Conservation (phyloP, 2,329 filamentous ascomycete genomes). For the Xylariales sp. region DNA sequence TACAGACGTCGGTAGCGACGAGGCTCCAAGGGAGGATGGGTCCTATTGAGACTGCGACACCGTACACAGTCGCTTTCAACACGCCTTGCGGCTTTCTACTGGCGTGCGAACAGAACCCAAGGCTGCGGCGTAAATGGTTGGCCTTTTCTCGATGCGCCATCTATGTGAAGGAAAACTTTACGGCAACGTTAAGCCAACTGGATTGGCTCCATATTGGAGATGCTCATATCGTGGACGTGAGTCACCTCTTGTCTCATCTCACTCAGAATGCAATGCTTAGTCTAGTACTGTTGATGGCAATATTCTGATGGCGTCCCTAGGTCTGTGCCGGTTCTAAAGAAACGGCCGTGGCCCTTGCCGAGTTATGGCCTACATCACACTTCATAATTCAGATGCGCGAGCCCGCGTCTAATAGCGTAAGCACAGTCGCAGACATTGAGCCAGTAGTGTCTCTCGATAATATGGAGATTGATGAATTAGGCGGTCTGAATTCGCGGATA, state of each 20-base stretch:
- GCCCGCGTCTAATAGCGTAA: background rate
- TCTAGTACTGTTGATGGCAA: too few species aligned
- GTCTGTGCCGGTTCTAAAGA: background rate
- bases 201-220: background rate
- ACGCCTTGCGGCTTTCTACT: constrained; percentile 28
- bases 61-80: constrained; percentile 12
- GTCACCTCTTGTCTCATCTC: background rate
- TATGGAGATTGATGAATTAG: background rate
- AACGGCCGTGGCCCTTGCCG: background rate
- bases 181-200: background rate
- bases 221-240: constrained; percentile 10
- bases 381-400: constrained; percentile 45
- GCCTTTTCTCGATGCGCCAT: constrained; percentile 47
- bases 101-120: constrained; percentile 41
- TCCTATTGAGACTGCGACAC: background rate
- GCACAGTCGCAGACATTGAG: background rate
- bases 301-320: background rate
- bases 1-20: constrained; percentile 50
- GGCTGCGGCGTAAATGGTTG: constrained; percentile 49
- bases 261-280: too few species aligned
- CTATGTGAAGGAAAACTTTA: background rate
- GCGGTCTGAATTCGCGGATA: background rate
- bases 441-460: background rate
- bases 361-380: constrained; percentile 42
- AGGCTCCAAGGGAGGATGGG: constrained; percentile 19